Percentiles rank a stretch among this genome's conserved stretches.
These are phyloP conservation scores for Leonotis leonurus DNA, from an alignment of 257 asterid genomes.

Conservation along the genomic window DNA sequence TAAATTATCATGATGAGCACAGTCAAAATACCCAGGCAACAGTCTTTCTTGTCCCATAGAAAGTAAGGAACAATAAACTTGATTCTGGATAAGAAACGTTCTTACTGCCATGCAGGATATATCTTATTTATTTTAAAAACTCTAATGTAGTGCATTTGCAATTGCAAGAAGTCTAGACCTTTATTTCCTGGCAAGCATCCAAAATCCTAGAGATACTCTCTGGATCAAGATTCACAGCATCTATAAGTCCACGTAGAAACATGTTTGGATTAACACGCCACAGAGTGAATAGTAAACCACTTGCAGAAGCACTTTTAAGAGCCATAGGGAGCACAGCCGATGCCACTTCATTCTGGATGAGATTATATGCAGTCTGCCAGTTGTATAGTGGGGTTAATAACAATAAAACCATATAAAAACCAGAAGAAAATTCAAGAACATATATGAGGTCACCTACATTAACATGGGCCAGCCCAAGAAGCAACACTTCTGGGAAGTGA, in stretches of 20 bases:
- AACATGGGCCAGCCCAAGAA: slow-evolving; percentile 85
- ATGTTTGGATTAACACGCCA: slow-evolving; percentile 72
- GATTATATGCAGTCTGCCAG: slow-evolving; percentile 86
- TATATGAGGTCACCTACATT: slow-evolving; percentile 39
- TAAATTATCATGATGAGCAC: background rate
- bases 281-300: slow-evolving; percentile 41
- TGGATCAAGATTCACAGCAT: slow-evolving; percentile 58
- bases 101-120: background rate
- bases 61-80: background rate
- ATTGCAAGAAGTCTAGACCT: slow-evolving; percentile 41
- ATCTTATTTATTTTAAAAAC: background rate
- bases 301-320: slow-evolving; percentile 40
- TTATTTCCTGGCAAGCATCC: slow-evolving; percentile 79
- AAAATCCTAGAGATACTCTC: slow-evolving; percentile 47
- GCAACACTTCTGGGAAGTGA: slow-evolving; percentile 76
- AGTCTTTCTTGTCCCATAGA: background rate
- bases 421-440: background rate
- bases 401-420: background rate
- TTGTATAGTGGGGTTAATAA: slow-evolving; percentile 17
- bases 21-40: background rate
- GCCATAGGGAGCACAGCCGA: slow-evolving; percentile 54
- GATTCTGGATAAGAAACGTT: background rate
- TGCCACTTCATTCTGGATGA: slow-evolving; percentile 71
- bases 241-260: slow-evolving; percentile 69
- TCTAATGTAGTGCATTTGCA: background rate